A percentile compares a stretch with the other conserved stretches of the same genome.
These are phyloP conservation scores for Cucurbitaria berberidis DNA, from an alignment of 2,329 filamentous ascomycete genomes.

Conservation along the genomic window DNA sequence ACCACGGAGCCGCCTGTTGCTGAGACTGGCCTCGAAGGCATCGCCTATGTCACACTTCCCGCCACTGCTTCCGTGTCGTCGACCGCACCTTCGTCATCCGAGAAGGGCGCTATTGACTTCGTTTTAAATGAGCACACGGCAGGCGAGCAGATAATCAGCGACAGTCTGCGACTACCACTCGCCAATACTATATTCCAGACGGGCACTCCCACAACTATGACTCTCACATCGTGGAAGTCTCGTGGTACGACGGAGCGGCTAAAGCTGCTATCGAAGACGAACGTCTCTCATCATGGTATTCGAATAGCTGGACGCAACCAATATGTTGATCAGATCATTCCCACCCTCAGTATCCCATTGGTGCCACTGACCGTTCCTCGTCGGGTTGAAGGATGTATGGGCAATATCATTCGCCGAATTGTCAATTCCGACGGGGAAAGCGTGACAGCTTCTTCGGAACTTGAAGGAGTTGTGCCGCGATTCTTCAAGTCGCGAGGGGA, in stretches of 20 bases:
- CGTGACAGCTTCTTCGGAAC: constrained; percentile 71
- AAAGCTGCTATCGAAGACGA: constrained; percentile 12
- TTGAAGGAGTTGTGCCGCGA: constrained; percentile 68
- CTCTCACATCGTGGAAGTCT: constrained; percentile 29
- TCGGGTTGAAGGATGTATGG: constrained; percentile 69
- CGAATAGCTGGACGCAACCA: constrained; percentile 4
- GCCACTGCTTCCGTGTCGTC: constrained; percentile 16
- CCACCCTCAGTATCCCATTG: constrained; percentile 56
- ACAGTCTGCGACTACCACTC: constrained; percentile 64
- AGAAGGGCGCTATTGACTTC: constrained; percentile 37
- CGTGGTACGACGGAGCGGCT: constrained; percentile 3
- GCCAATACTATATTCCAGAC: constrained; percentile 82
- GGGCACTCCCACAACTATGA: constrained; percentile 53
- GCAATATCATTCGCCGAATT: constrained; percentile 77
- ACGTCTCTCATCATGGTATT: constrained; percentile 26
- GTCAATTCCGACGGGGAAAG: constrained; percentile 52
- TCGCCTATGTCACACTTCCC: constrained; percentile 38
- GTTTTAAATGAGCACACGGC: constrained; percentile 10
- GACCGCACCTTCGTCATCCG: constrained; percentile 5
- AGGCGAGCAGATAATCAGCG: background rate
- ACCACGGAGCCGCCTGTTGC: constrained; percentile 16
- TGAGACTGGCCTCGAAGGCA: constrained; percentile 41
- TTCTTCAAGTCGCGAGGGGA: constrained; percentile 58
- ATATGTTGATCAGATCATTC: background rate
- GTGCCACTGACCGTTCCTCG: constrained; percentile 69